These are phyloP conservation scores for Rhodotorula graminis DNA, from an alignment of 768 basidiomycete genomes.

Conservation along the genomic window DNA sequence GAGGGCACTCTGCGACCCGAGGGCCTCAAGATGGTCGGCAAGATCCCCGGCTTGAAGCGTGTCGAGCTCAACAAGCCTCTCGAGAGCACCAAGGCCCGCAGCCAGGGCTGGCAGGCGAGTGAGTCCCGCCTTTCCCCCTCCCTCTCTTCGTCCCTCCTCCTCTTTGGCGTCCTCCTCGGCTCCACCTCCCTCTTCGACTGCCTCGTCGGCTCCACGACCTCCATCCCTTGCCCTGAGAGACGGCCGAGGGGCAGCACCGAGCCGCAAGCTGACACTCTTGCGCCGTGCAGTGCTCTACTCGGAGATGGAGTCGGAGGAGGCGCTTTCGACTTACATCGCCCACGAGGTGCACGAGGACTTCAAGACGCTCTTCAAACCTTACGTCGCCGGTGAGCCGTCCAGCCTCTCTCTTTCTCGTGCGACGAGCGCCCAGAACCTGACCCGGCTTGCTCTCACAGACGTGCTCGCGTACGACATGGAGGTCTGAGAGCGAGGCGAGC, in stretches of 20 bases:
- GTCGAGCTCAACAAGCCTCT: slow-evolving; percentile 18
- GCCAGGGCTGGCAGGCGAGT: slow-evolving; percentile 30
- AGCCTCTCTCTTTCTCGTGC: no score
- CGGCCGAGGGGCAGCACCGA: no score
- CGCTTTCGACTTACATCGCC: slow-evolving; percentile 9
- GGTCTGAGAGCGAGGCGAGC: not conserved
- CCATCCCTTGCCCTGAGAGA: no score
- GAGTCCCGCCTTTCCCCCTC: not conserved
- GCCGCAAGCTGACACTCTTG: no score
- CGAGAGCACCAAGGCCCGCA: slow-evolving; percentile 14
- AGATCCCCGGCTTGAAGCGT: slow-evolving; percentile 11
- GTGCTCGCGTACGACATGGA: slow-evolving; percentile 15
- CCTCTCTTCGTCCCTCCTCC: not conserved
- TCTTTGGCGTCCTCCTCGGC: not conserved
- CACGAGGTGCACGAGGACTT: slow-evolving; percentile 22
- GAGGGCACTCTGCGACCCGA: not conserved
- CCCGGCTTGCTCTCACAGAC: not conserved
- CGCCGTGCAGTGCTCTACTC: slow-evolving; percentile 30
- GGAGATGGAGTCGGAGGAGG: slow-evolving; percentile 23
- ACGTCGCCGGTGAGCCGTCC: not conserved
- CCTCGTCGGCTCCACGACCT: no score
- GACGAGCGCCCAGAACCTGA: no score
- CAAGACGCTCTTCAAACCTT: not conserved
- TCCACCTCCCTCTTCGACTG: no score
- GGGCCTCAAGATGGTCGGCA: slow-evolving; percentile 17